Base-by-base conservation (phyloP, 2,329 filamentous ascomycete species). In the Chaetothyriales sp. region DNA sequence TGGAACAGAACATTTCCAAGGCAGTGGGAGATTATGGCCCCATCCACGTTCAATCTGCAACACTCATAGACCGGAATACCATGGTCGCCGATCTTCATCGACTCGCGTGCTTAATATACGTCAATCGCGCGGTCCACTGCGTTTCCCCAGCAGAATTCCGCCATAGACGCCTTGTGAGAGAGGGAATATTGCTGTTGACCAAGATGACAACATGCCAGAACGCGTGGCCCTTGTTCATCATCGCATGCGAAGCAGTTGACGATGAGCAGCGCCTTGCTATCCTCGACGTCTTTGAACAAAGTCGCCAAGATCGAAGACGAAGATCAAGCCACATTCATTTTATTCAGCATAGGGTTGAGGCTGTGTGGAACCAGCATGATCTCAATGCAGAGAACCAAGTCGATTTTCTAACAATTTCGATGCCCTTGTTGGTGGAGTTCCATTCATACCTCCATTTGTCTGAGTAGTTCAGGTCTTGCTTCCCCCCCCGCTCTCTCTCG, bases 191-290 rank as follows among this genome's bases (percentile, higher is more conserved):
- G 47, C 54, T 55, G 45, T 47, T 57, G 51, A 52, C 51, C 49
- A 50, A 54, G 47, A 55, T 57, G 53, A 18, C 5, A 47, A 55
- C 53, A 48, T 57, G 55, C 47, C 51, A 57, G 53, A 54, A 51
- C 19, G 53, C 53, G 44, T 57, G 55, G 53, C 55, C 53, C 46
- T 50, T 55, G 46, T 56, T 57, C 49, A 57, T 57, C 29, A 52
- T 57, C 49, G 55, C 51, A n/a, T 57, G 53, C 29, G 55, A 57
- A 52, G 55, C 51, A 28, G 46, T 51, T 29, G 46, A 18, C 52
- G 52, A 56, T 49, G 50, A 53, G 43, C 51, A 55, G 46, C 54
- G 51, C 40, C 54, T 55, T 29, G 51, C 51, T 37, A 51, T 55
- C 43, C 45, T 55, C 40, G 48, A 53, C 25, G 51, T 55, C 18